Base-by-base conservation (phyloP, 805 yeast species). In the Hanseniaspora pseudoguilliermondii region DNA sequence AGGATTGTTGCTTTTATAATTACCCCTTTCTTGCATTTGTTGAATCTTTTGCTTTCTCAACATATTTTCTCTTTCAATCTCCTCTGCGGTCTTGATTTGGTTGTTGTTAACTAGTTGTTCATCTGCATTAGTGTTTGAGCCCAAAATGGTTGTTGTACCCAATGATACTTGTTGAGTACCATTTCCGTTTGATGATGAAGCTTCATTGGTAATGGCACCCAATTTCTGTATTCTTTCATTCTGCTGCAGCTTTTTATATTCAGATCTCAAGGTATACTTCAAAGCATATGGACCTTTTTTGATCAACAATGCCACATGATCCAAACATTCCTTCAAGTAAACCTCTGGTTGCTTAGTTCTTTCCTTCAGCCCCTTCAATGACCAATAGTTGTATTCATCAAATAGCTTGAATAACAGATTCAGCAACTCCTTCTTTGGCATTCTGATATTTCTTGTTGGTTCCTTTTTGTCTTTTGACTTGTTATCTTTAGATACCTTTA, bases 311-410 rank as follows among this genome's bases (percentile, higher is more conserved):
- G 97, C 97, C 64, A 93, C 87, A 49, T 84, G 80, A 59, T 91
- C 98, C 49, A 93, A 73, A 57, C 93, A 86, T 66, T 90, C 96
- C 66, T 90, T 88, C 60, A 93, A 74, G 67, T 86, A 95, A 21
- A 83, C 83, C 67, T 93, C 98, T 1, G 98, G 98, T 73, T 93
- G 98, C 64, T 84, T 83, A 2, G 97, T 89, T 62, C 95, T 79
- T 67, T 93, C 98, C 65, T 88, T 84, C 59, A 93, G 74, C 41
- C 96, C 96, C 70, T 89, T 89, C 76, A 93, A 76, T 11, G 93
- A 82, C 98, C 98, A 93, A 69, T 90, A 93, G 66, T 91, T 97
- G 68, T 85, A 88, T 67, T 90, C 95, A 69, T 89, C 96, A 69
- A 93, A 93, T 63, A 91, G 74, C 62, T 84, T 78, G 79, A 93